Percentiles rank a stretch among this genome's conserved stretches.
Evolutionary conservation across 2,329 filamentous ascomycete genomes (phyloP).

Genomic region (Ramichloridium luteum): DNA sequence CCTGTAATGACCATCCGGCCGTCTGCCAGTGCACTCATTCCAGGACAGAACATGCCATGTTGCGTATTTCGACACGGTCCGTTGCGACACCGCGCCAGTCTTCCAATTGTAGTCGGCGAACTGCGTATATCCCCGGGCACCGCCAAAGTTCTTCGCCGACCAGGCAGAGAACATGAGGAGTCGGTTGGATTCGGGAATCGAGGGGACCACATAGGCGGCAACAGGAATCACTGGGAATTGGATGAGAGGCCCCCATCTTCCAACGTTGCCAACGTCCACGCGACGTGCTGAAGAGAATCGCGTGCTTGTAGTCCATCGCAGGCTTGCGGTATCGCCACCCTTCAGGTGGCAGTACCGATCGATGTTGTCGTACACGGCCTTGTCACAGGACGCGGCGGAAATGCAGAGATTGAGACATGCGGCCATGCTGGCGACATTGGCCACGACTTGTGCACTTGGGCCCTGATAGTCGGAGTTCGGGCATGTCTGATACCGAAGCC

Average conservation of each 20-base stretch:
- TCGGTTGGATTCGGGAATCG: conserved; percentile 4
- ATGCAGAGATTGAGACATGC: conserved; percentile 3
- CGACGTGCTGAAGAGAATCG: conserved; percentile 3
- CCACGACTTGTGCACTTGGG: conserved; percentile 1
- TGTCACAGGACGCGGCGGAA: conserved; percentile 1
- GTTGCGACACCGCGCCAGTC: conserved; percentile 6
- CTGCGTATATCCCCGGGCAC: conserved; percentile 3
- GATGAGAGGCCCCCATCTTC: conserved; percentile 6
- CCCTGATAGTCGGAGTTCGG: background rate
- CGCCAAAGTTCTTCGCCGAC: conserved; percentile 3
- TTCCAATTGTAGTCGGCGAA: conserved; percentile 9
- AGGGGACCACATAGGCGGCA: conserved; percentile 7
- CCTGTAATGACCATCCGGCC: conserved; percentile 43
- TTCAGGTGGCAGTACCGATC: conserved; percentile 7
- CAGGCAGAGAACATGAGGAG: conserved; percentile 6
- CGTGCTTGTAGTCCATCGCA: conserved; percentile 3
- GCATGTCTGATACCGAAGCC: conserved; percentile 4
- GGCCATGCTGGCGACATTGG: conserved; percentile 1
- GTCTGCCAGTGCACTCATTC: conserved; percentile 38
- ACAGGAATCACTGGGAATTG: conserved; percentile 7
- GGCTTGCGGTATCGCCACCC: conserved; percentile 2
- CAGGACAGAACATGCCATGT: conserved; percentile 48
- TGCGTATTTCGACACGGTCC: conserved; percentile 28
- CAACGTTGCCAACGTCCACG: conserved; percentile 3
- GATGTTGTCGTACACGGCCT: conserved; percentile 7